Conservation (phyloP, 192 early-diverging fungal species). For the Dispira parvispora region DNA sequence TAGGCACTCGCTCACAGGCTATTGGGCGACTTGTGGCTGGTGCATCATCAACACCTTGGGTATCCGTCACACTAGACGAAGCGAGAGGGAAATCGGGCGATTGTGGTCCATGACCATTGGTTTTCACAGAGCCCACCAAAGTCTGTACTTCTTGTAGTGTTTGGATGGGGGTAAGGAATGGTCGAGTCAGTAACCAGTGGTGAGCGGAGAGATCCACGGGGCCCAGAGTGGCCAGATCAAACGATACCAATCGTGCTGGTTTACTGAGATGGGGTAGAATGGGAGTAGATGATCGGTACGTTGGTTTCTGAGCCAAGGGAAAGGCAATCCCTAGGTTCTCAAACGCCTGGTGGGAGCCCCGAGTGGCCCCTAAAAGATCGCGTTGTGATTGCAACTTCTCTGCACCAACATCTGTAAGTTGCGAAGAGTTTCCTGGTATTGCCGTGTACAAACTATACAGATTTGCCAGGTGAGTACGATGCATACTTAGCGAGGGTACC, state of each 20-base stretch:
- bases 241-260: neutral
- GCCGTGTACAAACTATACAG: neutral
- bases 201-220: neutral
- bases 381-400: too few species aligned
- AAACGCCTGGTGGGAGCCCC: neutral
- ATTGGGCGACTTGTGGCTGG: too few species aligned
- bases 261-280: neutral
- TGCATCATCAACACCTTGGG: too few species aligned
- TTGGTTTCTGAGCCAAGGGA: neutral
- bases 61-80: too few species aligned
- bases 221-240: neutral
- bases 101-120: too few species aligned
- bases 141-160: neutral
- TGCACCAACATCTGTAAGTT: too few species aligned
- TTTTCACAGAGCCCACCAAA: too few species aligned
- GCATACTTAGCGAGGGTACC: neutral
- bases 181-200: constrained; percentile 12
- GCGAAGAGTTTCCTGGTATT: too few species aligned
- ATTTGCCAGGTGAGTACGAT: neutral
- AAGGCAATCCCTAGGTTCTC: neutral
- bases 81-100: too few species aligned
- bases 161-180: constrained; percentile 4
- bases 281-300: neutral
- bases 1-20: too few species aligned
- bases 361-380: constrained; percentile 1